These are phyloP conservation scores for Aspergillus unguis DNA, from an alignment of 2,329 filamentous ascomycete species.

Conservation along the genomic window DNA sequence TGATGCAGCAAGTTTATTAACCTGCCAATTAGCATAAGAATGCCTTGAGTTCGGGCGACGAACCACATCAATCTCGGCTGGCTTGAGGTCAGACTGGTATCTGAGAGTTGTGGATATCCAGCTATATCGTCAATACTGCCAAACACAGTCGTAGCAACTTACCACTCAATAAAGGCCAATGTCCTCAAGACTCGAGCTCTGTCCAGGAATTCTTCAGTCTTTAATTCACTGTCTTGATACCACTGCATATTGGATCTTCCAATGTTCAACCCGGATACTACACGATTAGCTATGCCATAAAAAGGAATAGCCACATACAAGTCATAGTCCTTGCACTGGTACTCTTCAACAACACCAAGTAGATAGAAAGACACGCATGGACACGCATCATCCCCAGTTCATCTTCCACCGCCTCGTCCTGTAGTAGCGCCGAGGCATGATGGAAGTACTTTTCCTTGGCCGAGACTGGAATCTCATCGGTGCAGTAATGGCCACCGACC, in stretches of 20 bases:
- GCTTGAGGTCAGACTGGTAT: neutral
- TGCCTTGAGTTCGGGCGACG: neutral
- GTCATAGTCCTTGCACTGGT: neutral
- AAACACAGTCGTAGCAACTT: neutral
- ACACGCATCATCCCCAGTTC: neutral
- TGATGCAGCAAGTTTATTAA: neutral
- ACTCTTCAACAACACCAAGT: slow-evolving; percentile 1
- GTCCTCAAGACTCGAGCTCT: neutral
- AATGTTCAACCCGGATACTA: neutral
- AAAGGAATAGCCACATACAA: neutral
- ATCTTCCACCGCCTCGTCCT: neutral
- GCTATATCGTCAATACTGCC: neutral
- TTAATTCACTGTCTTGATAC: neutral
- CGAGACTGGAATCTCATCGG: neutral
- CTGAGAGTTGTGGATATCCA: neutral
- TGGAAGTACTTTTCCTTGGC: neutral
- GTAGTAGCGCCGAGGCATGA: neutral
- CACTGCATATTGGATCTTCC: neutral
- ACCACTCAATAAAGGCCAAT: slow-evolving; percentile 3
- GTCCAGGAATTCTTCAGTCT: neutral
- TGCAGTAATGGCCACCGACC: slow-evolving; percentile 2
- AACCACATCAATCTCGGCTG: neutral
- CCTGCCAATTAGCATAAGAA: neutral
- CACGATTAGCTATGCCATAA: neutral
- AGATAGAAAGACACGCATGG: neutral